phyloP scores from a whole-genome alignment of 129 eudicot species.

The Solidago caesia region DNA sequence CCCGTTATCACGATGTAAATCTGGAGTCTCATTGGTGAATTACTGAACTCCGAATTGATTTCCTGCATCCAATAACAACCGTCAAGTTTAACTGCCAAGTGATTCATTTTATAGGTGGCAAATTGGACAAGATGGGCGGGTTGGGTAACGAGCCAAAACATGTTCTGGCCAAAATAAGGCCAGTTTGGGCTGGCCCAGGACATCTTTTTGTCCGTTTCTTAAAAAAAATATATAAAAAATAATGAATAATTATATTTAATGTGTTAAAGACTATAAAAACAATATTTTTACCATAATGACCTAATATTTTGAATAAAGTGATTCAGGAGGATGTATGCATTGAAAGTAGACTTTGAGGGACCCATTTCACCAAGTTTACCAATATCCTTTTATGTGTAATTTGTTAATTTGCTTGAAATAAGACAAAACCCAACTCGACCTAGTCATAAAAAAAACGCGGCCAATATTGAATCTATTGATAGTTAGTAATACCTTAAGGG shows the following conservation, averaged over 20 bases:
- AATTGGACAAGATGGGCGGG: not conserved
- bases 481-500: conserved; percentile 42
- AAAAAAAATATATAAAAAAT: no score
- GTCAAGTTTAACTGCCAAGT: not conserved
- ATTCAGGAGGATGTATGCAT: not conserved
- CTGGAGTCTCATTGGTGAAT: conserved; percentile 50
- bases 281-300: not conserved
- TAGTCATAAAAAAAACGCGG: no score
- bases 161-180: no score
- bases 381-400: not conserved
- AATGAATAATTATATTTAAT: no score
- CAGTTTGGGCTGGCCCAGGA: not conserved
- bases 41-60: conserved; percentile 44
- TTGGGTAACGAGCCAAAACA: not conserved
- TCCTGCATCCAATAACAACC: conserved; percentile 32
- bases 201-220: not conserved
- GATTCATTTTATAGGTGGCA: not conserved
- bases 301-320: not conserved
- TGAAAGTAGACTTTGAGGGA: not conserved
- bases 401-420: not conserved
- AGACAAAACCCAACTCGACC: not conserved
- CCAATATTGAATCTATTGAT: not conserved
- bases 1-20: conserved; percentile 49
- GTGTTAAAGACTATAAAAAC: not conserved
- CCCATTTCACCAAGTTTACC: not conserved